phyloP scores from a whole-genome alignment of 495 filamentous ascomycete species.

The Lentithecium fluviatile region DNA sequence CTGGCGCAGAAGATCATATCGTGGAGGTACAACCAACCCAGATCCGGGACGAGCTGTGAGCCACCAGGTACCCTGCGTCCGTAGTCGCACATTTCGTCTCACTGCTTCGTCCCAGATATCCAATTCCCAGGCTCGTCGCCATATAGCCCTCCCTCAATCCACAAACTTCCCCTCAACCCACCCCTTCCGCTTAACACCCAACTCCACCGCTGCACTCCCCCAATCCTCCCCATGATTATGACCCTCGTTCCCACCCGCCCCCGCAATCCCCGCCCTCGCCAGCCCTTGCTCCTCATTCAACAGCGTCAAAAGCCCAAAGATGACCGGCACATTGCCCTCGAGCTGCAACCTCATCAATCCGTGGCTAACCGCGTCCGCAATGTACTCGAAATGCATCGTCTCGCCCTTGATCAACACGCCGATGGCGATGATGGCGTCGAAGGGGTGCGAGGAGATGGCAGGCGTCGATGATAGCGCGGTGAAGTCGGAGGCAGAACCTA shows the following conservation, averaged over 20 bases:
- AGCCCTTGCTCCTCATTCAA: constrained; percentile 83
- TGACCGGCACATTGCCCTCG: constrained; percentile 80
- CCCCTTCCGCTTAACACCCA: constrained; percentile 66
- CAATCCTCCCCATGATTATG: constrained; percentile 47
- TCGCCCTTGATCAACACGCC: constrained; percentile 97
- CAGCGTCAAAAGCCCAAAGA: constrained; percentile 91
- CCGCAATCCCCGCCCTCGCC: constrained; percentile 74
- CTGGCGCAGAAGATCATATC: too few relatives aligned
- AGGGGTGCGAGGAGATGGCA: constrained; percentile 53
- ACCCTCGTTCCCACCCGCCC: constrained; percentile 46
- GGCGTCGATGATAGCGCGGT: constrained; percentile 57
- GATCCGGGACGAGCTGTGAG: too few relatives aligned
- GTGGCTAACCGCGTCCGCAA: constrained; percentile 83
- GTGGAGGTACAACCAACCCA: too few relatives aligned
- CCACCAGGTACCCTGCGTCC: too few relatives aligned
- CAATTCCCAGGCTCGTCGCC: too few relatives aligned
- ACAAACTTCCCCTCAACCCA: constrained; percentile 65
- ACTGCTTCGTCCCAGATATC: too few relatives aligned
- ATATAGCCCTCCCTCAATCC: constrained; percentile 29
- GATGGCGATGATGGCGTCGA: constrained; percentile 92
- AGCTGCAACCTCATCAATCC: constrained; percentile 93
- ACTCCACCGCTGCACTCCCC: constrained; percentile 66
- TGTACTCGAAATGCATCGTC: constrained; percentile 99
- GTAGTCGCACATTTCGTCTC: too few relatives aligned
- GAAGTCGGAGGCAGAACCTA: constrained; percentile 69